phyloP scores from a whole-genome alignment of 306 rosid species.

The Glycine tomentella region DNA sequence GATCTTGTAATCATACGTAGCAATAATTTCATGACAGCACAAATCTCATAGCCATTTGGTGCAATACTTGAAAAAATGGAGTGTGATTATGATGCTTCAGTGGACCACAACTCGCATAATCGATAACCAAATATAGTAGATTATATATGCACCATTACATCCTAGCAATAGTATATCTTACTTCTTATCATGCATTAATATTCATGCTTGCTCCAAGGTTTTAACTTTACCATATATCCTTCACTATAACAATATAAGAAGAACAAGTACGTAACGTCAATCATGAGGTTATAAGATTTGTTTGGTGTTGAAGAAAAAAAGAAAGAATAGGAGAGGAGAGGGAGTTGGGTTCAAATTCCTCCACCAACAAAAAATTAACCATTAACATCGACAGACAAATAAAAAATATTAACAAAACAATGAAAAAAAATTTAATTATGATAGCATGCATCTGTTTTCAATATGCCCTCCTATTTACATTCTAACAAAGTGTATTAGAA shows the following conservation, averaged over 20 bases:
- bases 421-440: background rate
- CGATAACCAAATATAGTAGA: no score
- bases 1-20: conserved; percentile 3
- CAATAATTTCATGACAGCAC: conserved; percentile 8
- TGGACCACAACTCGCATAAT: background rate
- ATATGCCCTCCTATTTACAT: background rate
- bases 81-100: background rate
- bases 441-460: background rate
- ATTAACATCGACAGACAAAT: background rate
- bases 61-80: background rate
- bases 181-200: background rate
- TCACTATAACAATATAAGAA: background rate
- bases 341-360: no score
- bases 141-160: background rate
- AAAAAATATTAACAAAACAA: background rate
- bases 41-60: background rate
- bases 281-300: background rate
- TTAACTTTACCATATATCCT: background rate
- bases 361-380: no score
- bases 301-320: no score
- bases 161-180: background rate
- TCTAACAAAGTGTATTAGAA: background rate
- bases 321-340: no score
- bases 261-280: background rate
- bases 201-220: background rate